A percentile compares a stretch with the other conserved stretches of the same genome.
Evolutionary conservation across 306 rosid species (phyloP).

Genomic region (Rubus idaeus): DNA sequence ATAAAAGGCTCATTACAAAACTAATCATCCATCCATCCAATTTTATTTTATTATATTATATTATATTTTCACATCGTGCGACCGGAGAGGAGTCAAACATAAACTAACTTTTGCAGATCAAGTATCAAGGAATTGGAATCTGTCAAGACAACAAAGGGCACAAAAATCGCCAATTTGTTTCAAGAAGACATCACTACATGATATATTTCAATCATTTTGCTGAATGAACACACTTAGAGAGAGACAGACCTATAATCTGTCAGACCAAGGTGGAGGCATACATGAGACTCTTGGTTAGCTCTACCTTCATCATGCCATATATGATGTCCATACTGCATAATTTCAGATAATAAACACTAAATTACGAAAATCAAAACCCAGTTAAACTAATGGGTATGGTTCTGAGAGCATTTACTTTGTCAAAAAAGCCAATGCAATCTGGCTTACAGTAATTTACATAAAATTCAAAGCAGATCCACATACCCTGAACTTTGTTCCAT

Average conservation of each 20-base stretch:
- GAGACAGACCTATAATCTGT: conserved; percentile 82
- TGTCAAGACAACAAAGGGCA: not conserved
- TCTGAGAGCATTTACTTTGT: not conserved
- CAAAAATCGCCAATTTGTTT: not conserved
- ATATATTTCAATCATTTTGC: not conserved
- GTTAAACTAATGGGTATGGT: not conserved
- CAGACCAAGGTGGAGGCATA: conserved; percentile 81
- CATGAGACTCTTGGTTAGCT: conserved; percentile 43
- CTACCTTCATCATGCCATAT: conserved; percentile 36
- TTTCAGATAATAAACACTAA: not conserved
- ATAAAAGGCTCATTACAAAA: not conserved
- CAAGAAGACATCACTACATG: not conserved
- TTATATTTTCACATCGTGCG: not conserved
- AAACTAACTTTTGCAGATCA: not conserved
- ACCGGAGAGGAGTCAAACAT: not conserved
- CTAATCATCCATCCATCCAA: not conserved
- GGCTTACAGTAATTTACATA: not conserved
- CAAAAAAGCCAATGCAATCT: conserved; percentile 10
- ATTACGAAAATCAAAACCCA: conserved; percentile 10
- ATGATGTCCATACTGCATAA: conserved; percentile 70
- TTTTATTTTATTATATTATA: not conserved
- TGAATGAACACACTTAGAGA: conserved; percentile 3
- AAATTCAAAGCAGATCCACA: conserved; percentile 8
- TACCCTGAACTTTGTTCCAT: conserved; percentile 87
- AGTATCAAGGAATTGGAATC: not conserved